Evolutionary conservation across 768 basidiomycete species (phyloP), one percentile per base, ranked within the genome.

Genomic region (Dendrothele bispora): DNA sequence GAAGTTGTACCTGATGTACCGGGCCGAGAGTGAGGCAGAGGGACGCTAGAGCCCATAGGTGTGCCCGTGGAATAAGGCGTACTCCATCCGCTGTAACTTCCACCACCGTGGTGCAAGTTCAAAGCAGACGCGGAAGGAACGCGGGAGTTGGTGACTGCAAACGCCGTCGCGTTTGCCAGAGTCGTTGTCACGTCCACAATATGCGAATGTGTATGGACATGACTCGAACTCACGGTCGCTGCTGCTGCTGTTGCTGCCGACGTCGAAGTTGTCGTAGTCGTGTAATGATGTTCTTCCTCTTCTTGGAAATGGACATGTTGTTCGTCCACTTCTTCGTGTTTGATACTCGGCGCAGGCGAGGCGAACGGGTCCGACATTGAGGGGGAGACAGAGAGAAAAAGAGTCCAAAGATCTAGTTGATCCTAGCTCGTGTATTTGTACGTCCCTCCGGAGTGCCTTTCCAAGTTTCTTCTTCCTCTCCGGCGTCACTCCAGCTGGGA

Each of bases 111-210:
- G 20, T 46, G 44, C 17, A 24, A 36, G 44, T 36, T 36, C 18
- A 46, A 46, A 14, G 27, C 3, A 37, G 24, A 17, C 5, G 24
- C 21, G 5, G 44, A 46, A 46, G n/a, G 36, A n/a, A 21, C 36
- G 36, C n/a, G n/a, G 6, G 36, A 34, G 22, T 24, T 34, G 15
- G 34, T 24, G 21, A 46, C 44, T 27, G 44, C 44, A n/a, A 36
- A 46, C 14, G 44, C 44, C 6, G 44, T 46, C 18, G 44, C 44
- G 17, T 36, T 46, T 24, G 44, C 44, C 15, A 46, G 44, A 11
- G 44, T 34, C n/a, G 35, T 36, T 10, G 44, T 36, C 8, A 46
- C 30, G 17, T 36, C 24, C 5, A 34, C 43, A n/a, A n/a, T n/a
- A n/a, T n/a, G n/a, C n/a, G n/a, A n/a, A n/a, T n/a, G n/a, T n/a